Conservation (phyloP, 225 moss, liverwort and hornwort genomes). For the Straminergon stramineum region DNA sequence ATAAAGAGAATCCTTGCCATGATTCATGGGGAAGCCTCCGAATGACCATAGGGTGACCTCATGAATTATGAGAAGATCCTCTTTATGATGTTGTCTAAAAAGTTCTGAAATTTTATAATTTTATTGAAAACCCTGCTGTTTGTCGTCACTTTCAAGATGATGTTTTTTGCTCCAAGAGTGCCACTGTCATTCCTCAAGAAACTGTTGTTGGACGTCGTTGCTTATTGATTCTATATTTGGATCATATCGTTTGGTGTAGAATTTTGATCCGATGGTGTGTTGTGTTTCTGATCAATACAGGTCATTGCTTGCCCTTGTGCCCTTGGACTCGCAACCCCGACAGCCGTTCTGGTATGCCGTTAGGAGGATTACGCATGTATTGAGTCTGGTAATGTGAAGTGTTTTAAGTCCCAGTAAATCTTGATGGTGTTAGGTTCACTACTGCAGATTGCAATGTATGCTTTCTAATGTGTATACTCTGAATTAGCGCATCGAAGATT, state of each 20-base stretch:
- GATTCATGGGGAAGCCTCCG: background rate
- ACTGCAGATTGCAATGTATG: background rate
- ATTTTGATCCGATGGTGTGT: background rate
- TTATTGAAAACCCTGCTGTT: background rate
- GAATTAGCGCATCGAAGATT: background rate
- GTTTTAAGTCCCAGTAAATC: background rate
- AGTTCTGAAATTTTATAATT: background rate
- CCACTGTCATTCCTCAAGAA: background rate
- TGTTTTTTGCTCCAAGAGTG: background rate
- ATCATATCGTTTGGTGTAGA: background rate
- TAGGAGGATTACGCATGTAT: background rate
- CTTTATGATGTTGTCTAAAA: background rate
- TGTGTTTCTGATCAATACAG: conserved; percentile 22
- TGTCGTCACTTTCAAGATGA: background rate
- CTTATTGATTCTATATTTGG: background rate
- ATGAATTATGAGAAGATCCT: background rate
- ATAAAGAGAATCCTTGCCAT: background rate
- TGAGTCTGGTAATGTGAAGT: background rate
- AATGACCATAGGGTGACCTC: background rate
- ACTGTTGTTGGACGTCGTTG: background rate
- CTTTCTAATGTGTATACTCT: background rate
- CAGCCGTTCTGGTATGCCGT: conserved; percentile 91
- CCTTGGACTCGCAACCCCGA: conserved; percentile 96
- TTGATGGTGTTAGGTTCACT: background rate
- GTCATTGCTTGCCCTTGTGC: conserved; percentile 99